Base-by-base conservation (phyloP, 441 rosid genomes). In the Arabidopsis hybrid region DNA sequence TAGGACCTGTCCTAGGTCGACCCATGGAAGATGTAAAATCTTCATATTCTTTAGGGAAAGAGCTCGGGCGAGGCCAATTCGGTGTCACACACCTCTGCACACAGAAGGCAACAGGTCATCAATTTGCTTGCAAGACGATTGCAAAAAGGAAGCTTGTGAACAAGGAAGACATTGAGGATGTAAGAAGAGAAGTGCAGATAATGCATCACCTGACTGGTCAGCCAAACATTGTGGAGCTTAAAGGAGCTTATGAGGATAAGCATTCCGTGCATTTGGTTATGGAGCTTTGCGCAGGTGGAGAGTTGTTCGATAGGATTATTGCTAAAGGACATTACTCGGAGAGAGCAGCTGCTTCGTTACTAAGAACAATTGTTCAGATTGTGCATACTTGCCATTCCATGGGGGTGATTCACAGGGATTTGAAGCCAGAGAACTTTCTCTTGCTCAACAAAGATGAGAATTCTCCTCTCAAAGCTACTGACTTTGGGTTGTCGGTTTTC, bases 251-350 rank as follows among this genome's bases (percentile, higher is more conserved):
- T 13, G 87, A 84, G 71, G 87, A 84, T 50, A 84, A 84, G 65
- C 85, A 84, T 43, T 81, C 85, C 12, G 85, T 84, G 42, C 84
- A 84, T 74, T 72, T 84, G 73, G 85, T 84, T 35, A 84, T 84
- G 87, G 87, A 84, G 83, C 78, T 84, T 45, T 84, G 87, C 2
- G 87, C 85, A 1, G 87, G 87, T 51, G 87, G 87, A 57, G 87
- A 84, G 73, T 78, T 84, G 68, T 84, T 84, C 26, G 87, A 84
- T 57, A 78, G 87, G 75, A 84, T 84, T 66, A 82, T 84, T 36
- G 81, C 85, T 58, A 84, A 84, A 69, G 87, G 87, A 18, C 87
- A 84, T 80, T 84, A 84, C 74, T 79, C 87, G 0, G 87, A 84
- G 78, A 79, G 84, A 39, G 87, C 85, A 4, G 87, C 87, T 43